Base-by-base conservation (phyloP, 768 basidiomycete genomes). In the Leucocoprinus sp. region DNA sequence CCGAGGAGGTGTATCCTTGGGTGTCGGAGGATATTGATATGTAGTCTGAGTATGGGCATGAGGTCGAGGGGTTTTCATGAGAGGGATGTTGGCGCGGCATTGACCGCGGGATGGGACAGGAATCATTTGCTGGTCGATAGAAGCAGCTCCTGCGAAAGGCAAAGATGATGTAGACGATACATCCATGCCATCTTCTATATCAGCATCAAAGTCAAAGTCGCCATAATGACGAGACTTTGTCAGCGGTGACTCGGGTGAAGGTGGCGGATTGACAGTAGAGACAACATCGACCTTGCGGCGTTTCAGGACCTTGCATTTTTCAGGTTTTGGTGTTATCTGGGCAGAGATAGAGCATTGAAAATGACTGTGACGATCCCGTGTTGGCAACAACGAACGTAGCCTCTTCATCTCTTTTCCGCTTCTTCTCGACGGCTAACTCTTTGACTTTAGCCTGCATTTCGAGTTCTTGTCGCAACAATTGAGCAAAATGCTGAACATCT, bases 401-500 rank as follows among this genome's bases (percentile, higher is more conserved):
- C 24, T 75, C 74, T 52, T 75, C 74, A 46, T 81, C 76, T 39
- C 74, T 70, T 53, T 69, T 72, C 58, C 69, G 68, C 62, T 74
- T 80, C 64, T 69, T 73, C 65, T 81, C 79, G 2, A 61, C 55
- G 3, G 69, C 71, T 5, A 69, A 64, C 57, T 80, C 74, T 56
- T 78, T 84, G 29, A 71, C 69, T 37, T 59, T 66, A 15, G 63
- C 59, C 60, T 80, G 76, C 54, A 70, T 74, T 49, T 71, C 70
- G 26, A 85, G 68, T 61, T 80, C 82, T 18, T 67, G 67, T 49
- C 68, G 70, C 49, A 89, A 58, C 49, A 78, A 59, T 29, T 64
- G 63, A 4, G 88, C 84, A 62, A 93, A 93, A 12, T 57, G 58
- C 60, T 96, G 93, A 2, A 86, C 82, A 57, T 95, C 91, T 1